Evolutionary conservation across 805 yeast genomes (phyloP).

Genomic region (Lipomyces japonicus): DNA sequence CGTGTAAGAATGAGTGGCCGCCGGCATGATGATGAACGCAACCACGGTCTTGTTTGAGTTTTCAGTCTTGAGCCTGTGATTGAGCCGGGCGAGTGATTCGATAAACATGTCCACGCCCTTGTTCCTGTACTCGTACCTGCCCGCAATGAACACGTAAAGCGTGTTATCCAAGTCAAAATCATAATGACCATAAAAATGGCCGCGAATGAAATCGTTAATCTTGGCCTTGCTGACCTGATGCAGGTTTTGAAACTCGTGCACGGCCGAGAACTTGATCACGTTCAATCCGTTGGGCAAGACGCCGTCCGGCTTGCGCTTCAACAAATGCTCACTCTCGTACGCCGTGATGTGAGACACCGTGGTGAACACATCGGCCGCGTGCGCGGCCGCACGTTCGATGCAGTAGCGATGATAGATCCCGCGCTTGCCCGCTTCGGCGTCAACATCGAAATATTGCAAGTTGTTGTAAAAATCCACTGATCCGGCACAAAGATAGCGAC

Average conservation of each 20-base stretch:
- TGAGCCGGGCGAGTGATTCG: constrained; percentile 87
- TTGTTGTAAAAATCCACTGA: constrained; percentile 94
- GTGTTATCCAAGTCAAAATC: constrained; percentile 94
- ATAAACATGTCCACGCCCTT: constrained; percentile 95
- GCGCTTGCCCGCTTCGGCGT: constrained; percentile 95
- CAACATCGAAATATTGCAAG: constrained; percentile 84
- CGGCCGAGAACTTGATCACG: constrained; percentile 93
- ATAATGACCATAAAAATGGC: constrained; percentile 95
- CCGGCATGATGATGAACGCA: constrained; percentile 98
- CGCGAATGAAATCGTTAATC: constrained; percentile 90
- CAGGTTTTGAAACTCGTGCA: constrained; percentile 94
- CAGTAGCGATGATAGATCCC: constrained; percentile 97
- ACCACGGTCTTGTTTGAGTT: constrained; percentile 90
- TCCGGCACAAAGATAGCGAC: constrained; percentile 95
- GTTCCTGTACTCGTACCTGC: constrained; percentile 93
- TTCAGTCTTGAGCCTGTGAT: constrained; percentile 74
- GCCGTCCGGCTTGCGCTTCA: constrained; percentile 96
- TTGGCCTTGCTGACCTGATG: constrained; percentile 89
- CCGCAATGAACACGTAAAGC: constrained; percentile 91
- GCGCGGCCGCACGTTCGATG: constrained; percentile 94
- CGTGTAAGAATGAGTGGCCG: constrained; percentile 87
- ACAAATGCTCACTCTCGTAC: constrained; percentile 83
- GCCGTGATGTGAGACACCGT: constrained; percentile 98
- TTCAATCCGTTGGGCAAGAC: constrained; percentile 95
- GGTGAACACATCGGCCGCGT: constrained; percentile 92